Base-by-base conservation (phyloP, 768 basidiomycete genomes). In the Boletus vinaceobasis region DNA sequence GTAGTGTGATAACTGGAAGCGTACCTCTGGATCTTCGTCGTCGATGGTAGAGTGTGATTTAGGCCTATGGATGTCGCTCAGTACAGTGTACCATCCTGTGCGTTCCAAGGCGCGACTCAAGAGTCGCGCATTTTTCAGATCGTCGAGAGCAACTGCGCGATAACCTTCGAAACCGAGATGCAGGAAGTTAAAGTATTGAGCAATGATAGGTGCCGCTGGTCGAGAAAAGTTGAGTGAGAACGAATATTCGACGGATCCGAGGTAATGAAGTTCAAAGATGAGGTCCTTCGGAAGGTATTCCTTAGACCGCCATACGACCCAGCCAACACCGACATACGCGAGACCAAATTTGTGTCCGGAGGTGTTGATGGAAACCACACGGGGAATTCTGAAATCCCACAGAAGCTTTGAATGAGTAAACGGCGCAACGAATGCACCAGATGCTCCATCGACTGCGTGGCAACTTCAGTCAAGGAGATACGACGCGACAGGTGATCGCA, bases 191-290 rank as follows among this genome's bases (percentile, higher is more conserved):
- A 82, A 86, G 72, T 77, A 87, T 64, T 84, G 83, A 21, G 75
- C 80, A 49, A 85, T 76, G 60, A 84, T 80, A 5, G 83, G 83
- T 46, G 81, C 80, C 36, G 82, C 81, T 14, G 84, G 79, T 15
- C 82, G 79, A 45, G 81, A 83, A 67, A 82, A 83, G 71, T 83
- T 82, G 53, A 82, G 72, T 19, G 82, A 83, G 70, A 84, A 87
- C 1, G 87, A 87, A 68, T 93, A 94, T 68, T 96, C 90, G 53
- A 79, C 75, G 36, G 67, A 76, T 42, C 76, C 76, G 31, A 75
- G 72, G 69, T 77, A 81, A 66, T 82, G 75, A 23, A 79, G 71
- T 65, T 79, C 85, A 54, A 87, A 87, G 60, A 87, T 83, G 57
- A 87, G 79, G 57, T 87, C 86, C 63, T 86, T 84, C 5, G 85